A percentile compares a stretch with the other conserved stretches of the same genome.
These are phyloP conservation scores for Quillaja saponaria DNA, from an alignment of 306 rosid genomes.

Conservation along the genomic window DNA sequence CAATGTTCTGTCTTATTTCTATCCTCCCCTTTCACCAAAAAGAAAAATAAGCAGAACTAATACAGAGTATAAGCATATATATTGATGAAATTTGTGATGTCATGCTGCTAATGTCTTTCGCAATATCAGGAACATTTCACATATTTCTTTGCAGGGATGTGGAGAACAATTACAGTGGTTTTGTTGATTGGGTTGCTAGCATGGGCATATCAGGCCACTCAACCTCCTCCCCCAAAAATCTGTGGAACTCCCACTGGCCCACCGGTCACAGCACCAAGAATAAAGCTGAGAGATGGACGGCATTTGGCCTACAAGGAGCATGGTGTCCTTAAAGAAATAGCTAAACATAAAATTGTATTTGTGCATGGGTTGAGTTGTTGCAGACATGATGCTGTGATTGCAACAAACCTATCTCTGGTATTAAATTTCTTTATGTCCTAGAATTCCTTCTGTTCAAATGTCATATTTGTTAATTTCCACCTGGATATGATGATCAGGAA, in stretches of 20 bases:
- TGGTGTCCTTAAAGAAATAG: constrained; percentile 46
- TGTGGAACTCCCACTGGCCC: constrained; percentile 61
- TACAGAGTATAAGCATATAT: no score
- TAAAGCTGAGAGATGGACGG: constrained; percentile 68
- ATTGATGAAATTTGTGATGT: no score
- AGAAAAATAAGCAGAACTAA: no score
- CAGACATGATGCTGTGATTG: constrained; percentile 28
- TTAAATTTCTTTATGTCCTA: not conserved
- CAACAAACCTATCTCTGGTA: constrained; percentile 22
- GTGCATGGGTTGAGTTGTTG: constrained; percentile 43
- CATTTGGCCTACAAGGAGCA: constrained; percentile 62
- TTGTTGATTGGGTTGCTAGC: constrained; percentile 39
- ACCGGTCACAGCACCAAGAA: constrained; percentile 48
- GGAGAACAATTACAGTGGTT: not conserved
- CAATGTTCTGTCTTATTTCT: no score
- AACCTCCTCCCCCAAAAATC: constrained; percentile 40
- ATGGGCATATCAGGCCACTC: constrained; percentile 30
- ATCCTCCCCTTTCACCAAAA: no score
- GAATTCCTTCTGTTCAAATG: not conserved
- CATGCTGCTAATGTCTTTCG: no score
- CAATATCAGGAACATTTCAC: no score
- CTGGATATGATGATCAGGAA: constrained; percentile 30
- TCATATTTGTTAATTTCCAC: not conserved
- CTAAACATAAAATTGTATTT: constrained; percentile 49
- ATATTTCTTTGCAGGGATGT: constrained; percentile 20